These are phyloP conservation scores for Gracilaria gracilis DNA, from an alignment of 23 red algal species.

Conservation along the genomic window DNA sequence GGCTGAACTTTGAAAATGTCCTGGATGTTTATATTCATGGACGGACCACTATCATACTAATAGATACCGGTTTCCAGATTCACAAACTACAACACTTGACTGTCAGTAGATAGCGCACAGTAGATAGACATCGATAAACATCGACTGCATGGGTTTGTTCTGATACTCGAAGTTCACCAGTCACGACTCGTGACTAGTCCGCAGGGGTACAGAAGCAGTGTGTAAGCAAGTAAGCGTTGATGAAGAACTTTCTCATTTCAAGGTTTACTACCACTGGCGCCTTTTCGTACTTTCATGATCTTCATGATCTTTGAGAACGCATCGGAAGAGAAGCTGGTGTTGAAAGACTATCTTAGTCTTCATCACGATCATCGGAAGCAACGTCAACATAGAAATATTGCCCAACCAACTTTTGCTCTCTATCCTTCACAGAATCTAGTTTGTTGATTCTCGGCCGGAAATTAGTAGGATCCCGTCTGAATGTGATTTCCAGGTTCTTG, in stretches of 20 bases:
- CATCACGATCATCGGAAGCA: slow-evolving; percentile 60
- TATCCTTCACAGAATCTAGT: slow-evolving; percentile 92
- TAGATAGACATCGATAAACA: no score
- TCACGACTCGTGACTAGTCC: not conserved
- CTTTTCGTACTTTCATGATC: no score
- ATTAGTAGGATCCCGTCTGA: slow-evolving; percentile 96
- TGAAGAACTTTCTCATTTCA: not conserved
- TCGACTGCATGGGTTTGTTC: no score
- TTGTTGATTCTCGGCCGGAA: slow-evolving; percentile 99
- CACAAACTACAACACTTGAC: no score
- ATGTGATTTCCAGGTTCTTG: slow-evolving; percentile 95
- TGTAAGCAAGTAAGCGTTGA: not conserved
- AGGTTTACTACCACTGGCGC: not conserved
- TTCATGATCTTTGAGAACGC: not conserved
- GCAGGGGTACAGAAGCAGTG: not conserved
- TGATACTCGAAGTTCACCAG: no score
- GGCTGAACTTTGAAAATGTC: no score
- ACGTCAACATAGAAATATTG: slow-evolving; percentile 96
- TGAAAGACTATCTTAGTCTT: slow-evolving; percentile 20
- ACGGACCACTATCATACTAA: no score
- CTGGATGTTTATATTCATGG: no score
- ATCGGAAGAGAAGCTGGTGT: not conserved
- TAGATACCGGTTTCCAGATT: no score
- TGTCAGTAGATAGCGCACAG: no score
- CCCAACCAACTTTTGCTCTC: slow-evolving; percentile 91